Evolutionary conservation across 352 stramenopile species (phyloP).

Genomic region (Phytopythium ostracodes): DNA sequence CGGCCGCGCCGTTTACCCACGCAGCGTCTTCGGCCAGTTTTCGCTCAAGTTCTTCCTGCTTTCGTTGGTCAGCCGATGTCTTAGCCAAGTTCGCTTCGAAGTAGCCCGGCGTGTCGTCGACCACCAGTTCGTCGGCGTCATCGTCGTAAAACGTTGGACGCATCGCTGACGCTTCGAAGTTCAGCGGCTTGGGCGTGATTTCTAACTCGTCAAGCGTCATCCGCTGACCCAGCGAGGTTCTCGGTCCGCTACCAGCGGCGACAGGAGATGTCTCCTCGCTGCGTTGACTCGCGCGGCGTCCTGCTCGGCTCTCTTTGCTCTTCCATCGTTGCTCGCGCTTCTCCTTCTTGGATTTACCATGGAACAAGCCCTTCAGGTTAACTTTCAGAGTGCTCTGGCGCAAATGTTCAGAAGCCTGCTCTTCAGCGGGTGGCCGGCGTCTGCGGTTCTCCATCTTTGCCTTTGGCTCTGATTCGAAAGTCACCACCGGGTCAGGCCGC

Average conservation of each 20-base stretch:
- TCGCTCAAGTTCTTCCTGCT: conserved; percentile 19
- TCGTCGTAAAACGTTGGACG: conserved; percentile 38
- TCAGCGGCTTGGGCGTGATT: neutral
- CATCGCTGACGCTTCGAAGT: neutral
- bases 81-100: conserved; percentile 35
- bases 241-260: conserved; percentile 5
- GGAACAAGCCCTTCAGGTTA: conserved; percentile 35
- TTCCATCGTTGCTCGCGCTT: conserved; percentile 6
- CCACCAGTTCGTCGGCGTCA: conserved; percentile 45
- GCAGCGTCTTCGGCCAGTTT: conserved; percentile 19
- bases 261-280: conserved; percentile 10
- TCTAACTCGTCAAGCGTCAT: conserved; percentile 35
- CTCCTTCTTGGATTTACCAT: conserved; percentile 16
- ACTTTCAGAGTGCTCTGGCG: conserved; percentile 25
- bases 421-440: neutral
- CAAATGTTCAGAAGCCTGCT: neutral
- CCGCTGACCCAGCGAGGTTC: conserved; percentile 1
- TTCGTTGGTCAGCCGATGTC: conserved; percentile 18
- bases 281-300: conserved; percentile 4
- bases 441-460: neutral
- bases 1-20: conserved; percentile 22
- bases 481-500: neutral
- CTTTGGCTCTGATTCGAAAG: neutral
- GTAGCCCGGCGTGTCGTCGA: conserved; percentile 57
- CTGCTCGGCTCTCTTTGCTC: neutral